phyloP scores from a whole-genome alignment of 1,284 basidiomycete genomes.

The Tilletia indica region DNA sequence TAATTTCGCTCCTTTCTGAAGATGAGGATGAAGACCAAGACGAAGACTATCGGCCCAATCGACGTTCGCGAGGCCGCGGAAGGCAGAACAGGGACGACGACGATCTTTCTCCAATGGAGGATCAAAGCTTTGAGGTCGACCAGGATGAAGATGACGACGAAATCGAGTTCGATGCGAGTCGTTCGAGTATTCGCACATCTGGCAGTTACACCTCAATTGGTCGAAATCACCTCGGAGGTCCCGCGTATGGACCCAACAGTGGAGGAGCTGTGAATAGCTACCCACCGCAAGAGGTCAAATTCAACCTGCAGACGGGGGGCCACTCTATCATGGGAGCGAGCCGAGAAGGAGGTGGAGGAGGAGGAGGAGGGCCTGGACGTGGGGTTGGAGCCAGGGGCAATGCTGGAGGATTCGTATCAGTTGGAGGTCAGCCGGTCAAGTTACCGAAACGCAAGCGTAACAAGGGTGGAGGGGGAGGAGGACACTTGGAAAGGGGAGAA shows the following conservation, averaged over 20 bases:
- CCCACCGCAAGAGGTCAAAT: no score
- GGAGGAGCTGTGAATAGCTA: no score
- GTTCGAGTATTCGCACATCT: not conserved
- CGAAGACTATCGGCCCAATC: not conserved
- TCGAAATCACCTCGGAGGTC: not conserved
- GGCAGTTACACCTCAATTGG: not conserved
- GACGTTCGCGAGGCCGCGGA: not conserved
- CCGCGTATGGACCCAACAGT: not conserved
- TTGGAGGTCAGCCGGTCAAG: not conserved
- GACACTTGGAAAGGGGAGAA: not conserved
- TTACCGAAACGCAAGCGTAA: not conserved
- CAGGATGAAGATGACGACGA: slow-evolving; percentile 10
- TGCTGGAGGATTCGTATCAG: not conserved
- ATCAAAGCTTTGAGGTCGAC: not conserved
- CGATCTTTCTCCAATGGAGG: not conserved
- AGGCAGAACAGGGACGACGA: not conserved
- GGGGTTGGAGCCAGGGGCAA: not conserved
- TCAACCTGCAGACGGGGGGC: no score
- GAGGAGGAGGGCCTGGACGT: not conserved
- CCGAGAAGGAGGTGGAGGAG: not conserved
- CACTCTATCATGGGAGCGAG: not conserved
- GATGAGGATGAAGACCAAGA: not conserved
- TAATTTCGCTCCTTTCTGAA: not conserved
- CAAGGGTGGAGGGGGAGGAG: not conserved
- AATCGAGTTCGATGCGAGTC: not conserved